Evolutionary conservation across 2,329 filamentous ascomycete genomes (phyloP).

Genomic region (Exophiala phaeomuriformis): DNA sequence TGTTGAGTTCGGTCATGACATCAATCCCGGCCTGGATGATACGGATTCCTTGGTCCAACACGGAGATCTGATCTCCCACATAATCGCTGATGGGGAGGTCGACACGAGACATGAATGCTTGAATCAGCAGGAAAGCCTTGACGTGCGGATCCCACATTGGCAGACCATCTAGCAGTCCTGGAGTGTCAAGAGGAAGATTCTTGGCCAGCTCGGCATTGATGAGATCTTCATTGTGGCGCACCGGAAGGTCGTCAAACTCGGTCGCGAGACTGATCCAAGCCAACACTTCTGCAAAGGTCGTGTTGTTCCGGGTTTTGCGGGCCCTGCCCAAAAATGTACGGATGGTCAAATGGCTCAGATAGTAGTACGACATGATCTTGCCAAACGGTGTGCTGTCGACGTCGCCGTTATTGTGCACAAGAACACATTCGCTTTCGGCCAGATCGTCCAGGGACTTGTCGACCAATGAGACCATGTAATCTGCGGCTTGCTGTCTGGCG

Average conservation of each 20-base stretch:
- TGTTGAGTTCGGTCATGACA: slow-evolving; percentile 75
- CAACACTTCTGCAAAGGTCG: slow-evolving; percentile 69
- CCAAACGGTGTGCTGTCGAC: slow-evolving; percentile 84
- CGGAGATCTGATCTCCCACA: slow-evolving; percentile 80
- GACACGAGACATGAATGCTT: slow-evolving; percentile 90
- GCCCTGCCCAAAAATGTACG: slow-evolving; percentile 72
- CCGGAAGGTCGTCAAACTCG: slow-evolving; percentile 95
- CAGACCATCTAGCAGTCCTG: slow-evolving; percentile 48
- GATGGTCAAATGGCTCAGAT: slow-evolving; percentile 90
- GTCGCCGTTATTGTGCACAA: slow-evolving; percentile 76
- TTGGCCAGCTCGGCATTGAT: slow-evolving; percentile 86
- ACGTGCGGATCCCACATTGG: slow-evolving; percentile 99
- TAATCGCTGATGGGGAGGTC: slow-evolving; percentile 94
- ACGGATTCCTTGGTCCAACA: slow-evolving; percentile 92
- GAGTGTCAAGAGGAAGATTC: slow-evolving; percentile 54
- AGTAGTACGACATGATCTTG: slow-evolving; percentile 99
- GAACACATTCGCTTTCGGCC: slow-evolving; percentile 74
- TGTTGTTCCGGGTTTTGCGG: slow-evolving; percentile 53
- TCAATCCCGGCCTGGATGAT: slow-evolving; percentile 95
- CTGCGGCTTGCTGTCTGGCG: slow-evolving; percentile 81
- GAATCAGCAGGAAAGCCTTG: slow-evolving; percentile 86
- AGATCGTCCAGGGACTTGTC: slow-evolving; percentile 76
- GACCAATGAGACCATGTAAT: slow-evolving; percentile 90
- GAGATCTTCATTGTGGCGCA: slow-evolving; percentile 95
- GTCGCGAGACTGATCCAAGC: slow-evolving; percentile 89